phyloP scores from a whole-genome alignment of 2,329 filamentous ascomycete species.

The Aureobasidium lini region DNA sequence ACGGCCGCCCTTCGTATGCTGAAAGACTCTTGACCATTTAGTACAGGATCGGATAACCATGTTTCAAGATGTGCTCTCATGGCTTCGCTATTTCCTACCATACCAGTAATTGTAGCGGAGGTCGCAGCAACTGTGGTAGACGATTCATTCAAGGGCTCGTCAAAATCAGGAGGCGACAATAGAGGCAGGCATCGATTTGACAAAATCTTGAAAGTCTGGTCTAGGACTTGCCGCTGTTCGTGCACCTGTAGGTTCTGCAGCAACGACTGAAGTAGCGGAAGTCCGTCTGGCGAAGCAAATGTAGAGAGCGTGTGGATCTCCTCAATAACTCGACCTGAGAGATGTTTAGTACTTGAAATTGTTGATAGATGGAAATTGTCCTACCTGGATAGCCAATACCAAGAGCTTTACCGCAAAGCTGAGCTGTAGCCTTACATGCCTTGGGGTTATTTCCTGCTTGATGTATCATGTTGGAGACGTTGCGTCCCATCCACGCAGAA shows the following conservation, averaged over 20 bases:
- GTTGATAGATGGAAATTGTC: background rate
- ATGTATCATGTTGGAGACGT: constrained; percentile 48
- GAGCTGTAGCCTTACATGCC: constrained; percentile 30
- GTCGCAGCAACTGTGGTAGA: constrained; percentile 10
- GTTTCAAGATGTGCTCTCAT: constrained; percentile 18
- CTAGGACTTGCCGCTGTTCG: constrained; percentile 41
- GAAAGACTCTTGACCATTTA: constrained; percentile 19
- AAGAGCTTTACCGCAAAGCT: constrained; percentile 52
- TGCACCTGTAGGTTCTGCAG: constrained; percentile 38
- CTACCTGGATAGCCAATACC: constrained; percentile 67
- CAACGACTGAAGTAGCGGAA: constrained; percentile 20
- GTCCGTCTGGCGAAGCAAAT: background rate
- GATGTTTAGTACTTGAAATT: background rate
- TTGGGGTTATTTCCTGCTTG: constrained; percentile 24
- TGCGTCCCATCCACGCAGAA: constrained; percentile 62
- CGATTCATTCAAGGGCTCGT: background rate
- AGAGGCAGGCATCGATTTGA: constrained; percentile 16
- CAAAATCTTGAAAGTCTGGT: constrained; percentile 25
- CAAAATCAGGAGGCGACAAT: background rate
- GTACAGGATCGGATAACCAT: constrained; percentile 20
- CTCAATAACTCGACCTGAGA: constrained; percentile 8
- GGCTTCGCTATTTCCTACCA: constrained; percentile 14
- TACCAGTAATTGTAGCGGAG: constrained; percentile 14
- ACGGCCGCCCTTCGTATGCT: constrained; percentile 23
- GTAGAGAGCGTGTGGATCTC: constrained; percentile 5